Evolutionary conservation across 2,329 filamentous ascomycete species (phyloP), one percentile per base, ranked within the genome.

Genomic region (Fusarium praegraminearum): DNA sequence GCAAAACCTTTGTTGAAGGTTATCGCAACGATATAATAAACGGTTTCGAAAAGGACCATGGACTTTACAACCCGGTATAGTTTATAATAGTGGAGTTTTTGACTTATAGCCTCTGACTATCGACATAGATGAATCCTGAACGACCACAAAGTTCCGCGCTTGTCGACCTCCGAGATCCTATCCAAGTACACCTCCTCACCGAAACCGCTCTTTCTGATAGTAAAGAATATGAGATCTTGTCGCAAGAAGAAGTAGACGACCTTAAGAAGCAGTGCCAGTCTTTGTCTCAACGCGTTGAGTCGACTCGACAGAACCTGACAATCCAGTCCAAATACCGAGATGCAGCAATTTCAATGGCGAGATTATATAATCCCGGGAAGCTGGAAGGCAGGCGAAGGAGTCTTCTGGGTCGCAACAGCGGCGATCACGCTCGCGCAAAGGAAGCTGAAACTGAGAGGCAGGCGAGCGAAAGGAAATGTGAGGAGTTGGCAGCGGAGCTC

Each of bases 251-350:
- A 80, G 91, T 98, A 32, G 96, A 98, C 71, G 87, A 89, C 47
- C 82, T 98, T 74, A 99, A 98, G 85, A 97, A 94, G 78, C 93
- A 97, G 82, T 88, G 90, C 67, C 87, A 89, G 62, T 84, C 89
- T 36, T 81, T 98, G 51, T 85, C 87, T 28, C 88, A 90, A 76
- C 91, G 93, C n/a, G 90, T 97, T 71, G 92, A 95, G 67, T 90
- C 93, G 38, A 90, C 93, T 22, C 89, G 91, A 71, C 88, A 93
- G 64, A 97, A 95, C 80, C 85, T 99, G 38, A 90, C 90, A 33
- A 89, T 98, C 46, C 96, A 99, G 79, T 92, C 90, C 57, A 99
- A 98, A 82, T 93, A 98, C 74, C 92, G 94, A 73, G 95, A 98
- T 85, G 96, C 96, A 1, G 93, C 96, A 13, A 88, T 91, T 69